Base-by-base conservation (phyloP, 192 early-diverging fungal species). In the Mortierella claussenii region DNA sequence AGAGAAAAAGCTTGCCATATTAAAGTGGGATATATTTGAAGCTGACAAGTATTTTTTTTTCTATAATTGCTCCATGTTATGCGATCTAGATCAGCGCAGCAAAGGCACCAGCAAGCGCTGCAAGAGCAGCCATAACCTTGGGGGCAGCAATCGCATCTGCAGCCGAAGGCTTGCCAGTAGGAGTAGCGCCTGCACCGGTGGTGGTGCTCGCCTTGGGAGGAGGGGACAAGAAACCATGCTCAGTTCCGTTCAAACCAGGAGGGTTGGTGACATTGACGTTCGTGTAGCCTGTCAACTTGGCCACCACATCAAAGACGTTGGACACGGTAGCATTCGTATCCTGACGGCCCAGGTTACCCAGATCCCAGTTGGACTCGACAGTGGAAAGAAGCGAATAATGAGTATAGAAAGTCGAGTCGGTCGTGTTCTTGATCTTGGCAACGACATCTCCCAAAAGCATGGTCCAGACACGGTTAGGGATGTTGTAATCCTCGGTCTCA, bases 301-400 rank as follows among this genome's bases (percentile, higher is more conserved):
- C 78, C 43, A 71, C 57, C 30, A 71, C 51, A 1, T 67, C 62
- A 53, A 82, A 87, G 56, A 86, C 75, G 49, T 87, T 86, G 48
- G 81, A 78, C 12, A 67, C 46, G 26, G 67, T 82, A 33, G 65
- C 64, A n/a, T 80, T 83, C 15, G 79, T 63, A 63, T 92, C 91
- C 55, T 78, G 79, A 24, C 79, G 65, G 11, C 86, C 87, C 46
- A 91, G 66, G 75, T 80, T 82, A 12, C 80, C 83, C n/a, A 93
- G 67, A 40, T 79, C 81, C 86, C 88, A 93, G 82, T 87, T 88
- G 45, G 82, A 43, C 74, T 90, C 89, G 37, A 88, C 63, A 24
- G 91, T 91, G n/a, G 82, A 78, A 10, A 90, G 56, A 12, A 82
- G 44, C 12, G 86, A 88, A 79, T 88, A 92, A 61, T 93, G 91